phyloP scores from a whole-genome alignment of 331 rosid species.

The Rhamnella rubrinervis region DNA sequence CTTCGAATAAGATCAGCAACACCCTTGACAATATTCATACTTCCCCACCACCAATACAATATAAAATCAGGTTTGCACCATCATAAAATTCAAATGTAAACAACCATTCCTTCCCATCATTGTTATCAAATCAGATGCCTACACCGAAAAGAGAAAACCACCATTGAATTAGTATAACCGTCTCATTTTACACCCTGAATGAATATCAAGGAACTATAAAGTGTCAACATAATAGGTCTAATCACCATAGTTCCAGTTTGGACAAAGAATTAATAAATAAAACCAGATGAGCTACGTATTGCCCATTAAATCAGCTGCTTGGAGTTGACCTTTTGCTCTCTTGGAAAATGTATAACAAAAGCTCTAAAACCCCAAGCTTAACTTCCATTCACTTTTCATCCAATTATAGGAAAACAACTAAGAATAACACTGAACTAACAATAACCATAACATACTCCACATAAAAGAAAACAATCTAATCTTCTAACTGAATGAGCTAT shows the following conservation, averaged over 20 bases:
- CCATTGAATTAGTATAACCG: not conserved
- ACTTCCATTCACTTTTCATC: not conserved
- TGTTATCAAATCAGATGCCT: slow-evolving; percentile 7
- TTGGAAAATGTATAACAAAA: not conserved
- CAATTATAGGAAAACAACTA: slow-evolving; percentile 6
- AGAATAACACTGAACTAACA: not conserved
- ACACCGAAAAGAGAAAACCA: not conserved
- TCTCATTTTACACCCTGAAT: not conserved
- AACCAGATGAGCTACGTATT: not conserved
- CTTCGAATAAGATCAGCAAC: slow-evolving; percentile 96
- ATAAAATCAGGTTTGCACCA: slow-evolving; percentile 32
- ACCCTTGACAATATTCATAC: slow-evolving; percentile 95
- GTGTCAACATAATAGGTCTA: not conserved
- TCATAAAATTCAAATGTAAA: slow-evolving; percentile 16
- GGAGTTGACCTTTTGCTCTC: slow-evolving; percentile 17
- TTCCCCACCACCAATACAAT: slow-evolving; percentile 35
- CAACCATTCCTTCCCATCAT: slow-evolving; percentile 44
- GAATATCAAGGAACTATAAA: not conserved
- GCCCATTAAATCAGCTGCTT: not conserved
- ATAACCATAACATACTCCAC: not conserved
- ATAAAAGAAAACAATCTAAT: not conserved
- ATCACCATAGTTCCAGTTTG: not conserved
- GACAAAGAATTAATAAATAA: not conserved
- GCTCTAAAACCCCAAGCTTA: slow-evolving; percentile 11
- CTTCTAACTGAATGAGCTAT: slow-evolving; percentile 9